Conservation (phyloP, 441 rosid genomes). For the Aleurites moluccanus region DNA sequence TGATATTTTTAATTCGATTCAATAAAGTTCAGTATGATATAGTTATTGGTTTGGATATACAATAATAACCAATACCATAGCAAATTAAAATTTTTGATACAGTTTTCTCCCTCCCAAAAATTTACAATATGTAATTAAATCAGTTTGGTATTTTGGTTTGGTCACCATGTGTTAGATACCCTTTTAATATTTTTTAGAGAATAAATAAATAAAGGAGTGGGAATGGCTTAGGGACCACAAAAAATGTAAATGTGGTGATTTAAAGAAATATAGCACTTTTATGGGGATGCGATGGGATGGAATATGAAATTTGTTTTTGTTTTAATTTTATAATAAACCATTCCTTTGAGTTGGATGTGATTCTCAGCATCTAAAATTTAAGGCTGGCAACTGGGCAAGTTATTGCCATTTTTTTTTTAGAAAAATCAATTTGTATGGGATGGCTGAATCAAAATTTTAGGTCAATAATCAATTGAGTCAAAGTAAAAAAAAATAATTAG, state of each 20-base stretch:
- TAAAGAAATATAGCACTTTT: constrained; percentile 30
- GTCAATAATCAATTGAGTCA: too few relatives aligned
- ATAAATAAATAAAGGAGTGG: background rate
- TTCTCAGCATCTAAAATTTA: constrained; percentile 5
- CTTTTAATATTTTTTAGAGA: background rate
- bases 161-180: constrained; percentile 29
- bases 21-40: too few relatives aligned
- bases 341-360: constrained; percentile 11
- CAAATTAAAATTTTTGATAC: too few relatives aligned
- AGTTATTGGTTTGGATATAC: too few relatives aligned
- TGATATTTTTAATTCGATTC: too few relatives aligned
- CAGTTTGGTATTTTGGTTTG: too few relatives aligned
- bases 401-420: background rate
- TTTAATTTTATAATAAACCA: constrained; percentile 14
- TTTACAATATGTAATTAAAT: too few relatives aligned
- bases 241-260: background rate
- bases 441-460: too few relatives aligned
- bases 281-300: constrained; percentile 27
- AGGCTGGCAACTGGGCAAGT: background rate
- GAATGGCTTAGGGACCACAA: constrained; percentile 1
- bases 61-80: too few relatives aligned
- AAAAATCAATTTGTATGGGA: too few relatives aligned
- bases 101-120: too few relatives aligned
- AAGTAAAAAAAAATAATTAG: too few relatives aligned
- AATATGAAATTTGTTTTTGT: constrained; percentile 24